Evolutionary conservation across 345 rosid species (phyloP).

Genomic region (Eucalyptus cladocalyx): DNA sequence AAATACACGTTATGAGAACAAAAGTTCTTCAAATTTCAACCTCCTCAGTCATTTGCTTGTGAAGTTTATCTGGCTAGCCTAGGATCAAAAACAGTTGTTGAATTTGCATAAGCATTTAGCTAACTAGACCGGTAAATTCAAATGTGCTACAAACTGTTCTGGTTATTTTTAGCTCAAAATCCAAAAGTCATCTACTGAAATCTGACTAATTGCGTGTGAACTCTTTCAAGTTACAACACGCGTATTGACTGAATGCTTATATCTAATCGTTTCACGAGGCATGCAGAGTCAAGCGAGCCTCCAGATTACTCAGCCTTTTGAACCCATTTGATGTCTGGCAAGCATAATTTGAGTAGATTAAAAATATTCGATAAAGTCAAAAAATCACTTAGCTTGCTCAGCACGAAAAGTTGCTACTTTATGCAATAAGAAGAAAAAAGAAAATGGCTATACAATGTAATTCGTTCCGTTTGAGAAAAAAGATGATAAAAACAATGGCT

Average conservation of each 20-base stretch:
- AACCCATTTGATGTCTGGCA: not conserved
- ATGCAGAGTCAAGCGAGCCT: not conserved
- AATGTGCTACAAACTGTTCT: not conserved
- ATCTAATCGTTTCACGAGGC: not conserved
- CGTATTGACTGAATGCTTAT: not conserved
- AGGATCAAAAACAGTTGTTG: too few species aligned
- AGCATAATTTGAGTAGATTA: not conserved
- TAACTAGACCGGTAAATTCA: too few species aligned
- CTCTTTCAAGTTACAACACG: not conserved
- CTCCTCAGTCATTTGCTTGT: too few species aligned
- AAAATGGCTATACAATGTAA: not conserved
- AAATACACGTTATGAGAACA: too few species aligned
- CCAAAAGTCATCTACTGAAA: too few species aligned
- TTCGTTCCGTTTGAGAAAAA: too few species aligned
- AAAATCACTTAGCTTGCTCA: not conserved
- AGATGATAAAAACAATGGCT: too few species aligned
- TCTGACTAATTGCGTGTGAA: not conserved
- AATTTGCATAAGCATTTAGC: not conserved
- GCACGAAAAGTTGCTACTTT: not conserved
- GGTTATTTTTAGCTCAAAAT: not conserved
- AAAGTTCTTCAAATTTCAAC: too few species aligned
- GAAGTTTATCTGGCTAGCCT: too few species aligned
- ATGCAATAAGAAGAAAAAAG: not conserved
- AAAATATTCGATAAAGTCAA: not conserved
- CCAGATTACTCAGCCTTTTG: not conserved